Conservation (phyloP, 805 yeast species). For the Metschnikowia colocasiae region DNA sequence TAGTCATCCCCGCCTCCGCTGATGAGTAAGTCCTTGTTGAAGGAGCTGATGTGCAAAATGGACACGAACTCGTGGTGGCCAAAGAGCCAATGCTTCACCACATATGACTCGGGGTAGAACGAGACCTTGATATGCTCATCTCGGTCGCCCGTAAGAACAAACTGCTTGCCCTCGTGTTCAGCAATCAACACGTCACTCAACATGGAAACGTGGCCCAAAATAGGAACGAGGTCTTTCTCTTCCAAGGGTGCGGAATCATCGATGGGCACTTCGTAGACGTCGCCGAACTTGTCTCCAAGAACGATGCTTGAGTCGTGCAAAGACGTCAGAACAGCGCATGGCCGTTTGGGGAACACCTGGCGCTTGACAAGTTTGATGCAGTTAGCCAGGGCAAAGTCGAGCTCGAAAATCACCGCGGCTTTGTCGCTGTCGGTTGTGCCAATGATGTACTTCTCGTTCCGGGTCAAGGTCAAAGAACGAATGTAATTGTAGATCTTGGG, state of each 20-base stretch:
- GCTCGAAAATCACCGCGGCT: conserved; percentile 59
- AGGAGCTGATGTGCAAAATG: conserved; percentile 51
- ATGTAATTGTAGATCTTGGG: conserved; percentile 66
- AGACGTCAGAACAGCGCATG: conserved; percentile 71
- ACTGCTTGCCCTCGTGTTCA: conserved; percentile 40
- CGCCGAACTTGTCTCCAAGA: conserved; percentile 95
- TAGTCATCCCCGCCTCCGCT: conserved; percentile 92
- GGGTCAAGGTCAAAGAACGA: conserved; percentile 54
- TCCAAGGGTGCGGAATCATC: conserved; percentile 33
- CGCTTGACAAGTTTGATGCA: conserved; percentile 56
- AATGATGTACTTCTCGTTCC: conserved; percentile 51
- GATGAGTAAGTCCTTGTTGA: conserved; percentile 50
- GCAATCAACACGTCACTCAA: conserved; percentile 67
- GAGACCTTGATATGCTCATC: conserved; percentile 93
- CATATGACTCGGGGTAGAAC: conserved; percentile 69
- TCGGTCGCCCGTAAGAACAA: conserved; percentile 78
- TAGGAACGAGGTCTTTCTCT: conserved; percentile 52
- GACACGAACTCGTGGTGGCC: conserved; percentile 87
- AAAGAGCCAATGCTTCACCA: conserved; percentile 78
- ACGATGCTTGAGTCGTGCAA: conserved; percentile 49
- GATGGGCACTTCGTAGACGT: conserved; percentile 66
- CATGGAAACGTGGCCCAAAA: conserved; percentile 96
- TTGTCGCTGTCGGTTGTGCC: conserved; percentile 83
- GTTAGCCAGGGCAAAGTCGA: conserved; percentile 37
- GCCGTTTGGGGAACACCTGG: conserved; percentile 85